These are phyloP conservation scores for Lichtheimia ornata DNA, from an alignment of 371 early-diverging fungal genomes.

Conservation along the genomic window DNA sequence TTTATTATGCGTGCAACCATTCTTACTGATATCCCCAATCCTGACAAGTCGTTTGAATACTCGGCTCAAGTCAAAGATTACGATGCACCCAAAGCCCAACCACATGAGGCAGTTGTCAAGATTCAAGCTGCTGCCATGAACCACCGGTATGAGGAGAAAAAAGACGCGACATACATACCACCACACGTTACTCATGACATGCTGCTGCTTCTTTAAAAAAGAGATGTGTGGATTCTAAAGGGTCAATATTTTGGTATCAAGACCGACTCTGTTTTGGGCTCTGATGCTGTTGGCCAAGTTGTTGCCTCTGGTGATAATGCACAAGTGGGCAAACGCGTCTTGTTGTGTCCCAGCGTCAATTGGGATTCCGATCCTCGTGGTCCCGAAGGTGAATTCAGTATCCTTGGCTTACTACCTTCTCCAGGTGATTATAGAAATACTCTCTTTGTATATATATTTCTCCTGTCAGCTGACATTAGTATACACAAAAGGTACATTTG, in stretches of 20 bases:
- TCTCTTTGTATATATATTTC: neutral
- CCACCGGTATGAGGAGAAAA: slow-evolving; percentile 47
- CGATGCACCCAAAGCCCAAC: neutral
- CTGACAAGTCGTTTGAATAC: slow-evolving; percentile 17
- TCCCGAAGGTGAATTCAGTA: slow-evolving; percentile 60
- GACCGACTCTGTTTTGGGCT: slow-evolving; percentile 52
- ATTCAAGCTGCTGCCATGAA: slow-evolving; percentile 71
- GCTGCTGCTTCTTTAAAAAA: neutral
- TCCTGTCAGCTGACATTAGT: neutral
- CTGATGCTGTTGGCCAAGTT: slow-evolving; percentile 61
- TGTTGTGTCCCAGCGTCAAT: slow-evolving; percentile 55
- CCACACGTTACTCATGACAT: neutral
- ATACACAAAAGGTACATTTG: slow-evolving; percentile 46
- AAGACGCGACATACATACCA: no score
- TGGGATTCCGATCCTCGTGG: slow-evolving; percentile 60
- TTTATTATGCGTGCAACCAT: slow-evolving; percentile 16
- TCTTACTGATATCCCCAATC: slow-evolving; percentile 13
- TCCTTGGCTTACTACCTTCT: slow-evolving; percentile 57
- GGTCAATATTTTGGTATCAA: slow-evolving; percentile 42
- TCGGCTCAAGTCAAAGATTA: slow-evolving; percentile 29
- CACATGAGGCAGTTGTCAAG: slow-evolving; percentile 51
- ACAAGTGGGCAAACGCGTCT: slow-evolving; percentile 42
- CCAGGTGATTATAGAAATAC: slow-evolving; percentile 20
- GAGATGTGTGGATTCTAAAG: slow-evolving; percentile 62
- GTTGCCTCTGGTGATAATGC: slow-evolving; percentile 20